A percentile compares a stretch with the other conserved stretches of the same genome.
These are phyloP conservation scores for Eremothecium gossypii DNA, from an alignment of 1,139 yeast genomes.

Conservation along the genomic window DNA sequence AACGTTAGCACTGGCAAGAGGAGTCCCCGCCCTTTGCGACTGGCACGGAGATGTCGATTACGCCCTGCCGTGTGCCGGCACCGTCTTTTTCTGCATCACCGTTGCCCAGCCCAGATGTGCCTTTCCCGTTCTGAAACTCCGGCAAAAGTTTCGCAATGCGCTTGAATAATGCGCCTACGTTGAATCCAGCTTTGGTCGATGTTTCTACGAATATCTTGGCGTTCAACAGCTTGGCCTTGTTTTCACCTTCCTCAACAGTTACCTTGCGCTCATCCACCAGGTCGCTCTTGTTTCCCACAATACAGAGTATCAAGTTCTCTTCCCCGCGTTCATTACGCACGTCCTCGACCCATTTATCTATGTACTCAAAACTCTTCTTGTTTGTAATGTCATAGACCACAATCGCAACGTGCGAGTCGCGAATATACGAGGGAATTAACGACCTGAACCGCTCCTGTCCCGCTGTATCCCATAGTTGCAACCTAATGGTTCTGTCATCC, in stretches of 20 bases:
- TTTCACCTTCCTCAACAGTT: conserved; percentile 69
- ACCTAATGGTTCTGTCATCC: conserved; percentile 62
- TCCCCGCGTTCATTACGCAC: conserved; percentile 68
- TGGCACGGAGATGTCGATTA: conserved; percentile 26
- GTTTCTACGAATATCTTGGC: conserved; percentile 84
- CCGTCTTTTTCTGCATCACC: conserved; percentile 25
- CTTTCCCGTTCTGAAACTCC: conserved; percentile 52
- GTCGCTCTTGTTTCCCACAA: conserved; percentile 80
- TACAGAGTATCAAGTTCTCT: conserved; percentile 55
- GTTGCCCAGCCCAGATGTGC: conserved; percentile 14
- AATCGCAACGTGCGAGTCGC: conserved; percentile 96
- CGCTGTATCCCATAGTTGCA: conserved; percentile 97
- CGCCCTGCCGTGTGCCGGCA: conserved; percentile 20
- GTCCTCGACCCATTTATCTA: conserved; percentile 76
- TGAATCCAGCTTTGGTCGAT: conserved; percentile 89
- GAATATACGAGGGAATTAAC: conserved; percentile 83
- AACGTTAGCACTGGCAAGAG: conserved; percentile 24
- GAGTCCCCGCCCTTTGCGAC: conserved; percentile 16
- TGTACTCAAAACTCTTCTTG: conserved; percentile 68
- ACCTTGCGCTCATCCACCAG: conserved; percentile 63
- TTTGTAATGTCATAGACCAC: conserved; percentile 90
- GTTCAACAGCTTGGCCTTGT: conserved; percentile 66
- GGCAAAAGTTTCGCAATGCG: conserved; percentile 88
- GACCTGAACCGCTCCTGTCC: conserved; percentile 98
- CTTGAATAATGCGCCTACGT: conserved; percentile 80